These are phyloP conservation scores for Quercus lobata DNA, from an alignment of 331 rosid genomes.

Conservation along the genomic window DNA sequence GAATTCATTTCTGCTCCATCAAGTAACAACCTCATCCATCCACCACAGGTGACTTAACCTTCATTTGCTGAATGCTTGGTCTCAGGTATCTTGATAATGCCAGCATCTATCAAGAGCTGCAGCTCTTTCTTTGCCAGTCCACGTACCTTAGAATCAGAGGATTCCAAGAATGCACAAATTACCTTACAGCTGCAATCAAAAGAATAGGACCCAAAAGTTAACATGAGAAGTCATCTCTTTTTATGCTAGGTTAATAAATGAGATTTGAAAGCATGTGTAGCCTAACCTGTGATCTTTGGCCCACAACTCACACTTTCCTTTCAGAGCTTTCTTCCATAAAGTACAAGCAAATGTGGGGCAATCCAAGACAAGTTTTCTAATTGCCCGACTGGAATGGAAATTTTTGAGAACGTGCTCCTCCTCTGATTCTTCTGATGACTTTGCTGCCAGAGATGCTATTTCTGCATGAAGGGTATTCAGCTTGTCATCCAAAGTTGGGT, in stretches of 20 bases:
- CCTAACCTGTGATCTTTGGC: constrained; percentile 76
- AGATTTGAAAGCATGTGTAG: constrained; percentile 8
- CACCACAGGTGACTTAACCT: background rate
- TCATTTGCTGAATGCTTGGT: constrained; percentile 16
- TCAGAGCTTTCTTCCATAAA: constrained; percentile 71
- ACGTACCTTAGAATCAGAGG: constrained; percentile 49
- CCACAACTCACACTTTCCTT: constrained; percentile 78
- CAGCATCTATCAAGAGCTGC: constrained; percentile 59
- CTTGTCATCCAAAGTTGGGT: constrained; percentile 59
- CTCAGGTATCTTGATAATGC: constrained; percentile 34
- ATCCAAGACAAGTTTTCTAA: constrained; percentile 77
- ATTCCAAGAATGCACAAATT: constrained; percentile 73
- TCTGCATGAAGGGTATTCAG: constrained; percentile 56
- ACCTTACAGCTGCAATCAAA: constrained; percentile 71
- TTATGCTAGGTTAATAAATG: background rate
- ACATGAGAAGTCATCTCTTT: constrained; percentile 13
- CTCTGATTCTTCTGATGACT: constrained; percentile 50
- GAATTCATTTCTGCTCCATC: background rate
- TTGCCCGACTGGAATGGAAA: constrained; percentile 81
- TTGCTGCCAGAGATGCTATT: constrained; percentile 66
- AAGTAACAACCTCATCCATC: background rate
- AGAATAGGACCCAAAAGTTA: background rate
- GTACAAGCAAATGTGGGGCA: constrained; percentile 77
- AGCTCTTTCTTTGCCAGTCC: constrained; percentile 55
- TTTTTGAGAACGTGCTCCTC: constrained; percentile 85